Conservation (phyloP, 345 rosid species). For the Adansonia digitata region DNA sequence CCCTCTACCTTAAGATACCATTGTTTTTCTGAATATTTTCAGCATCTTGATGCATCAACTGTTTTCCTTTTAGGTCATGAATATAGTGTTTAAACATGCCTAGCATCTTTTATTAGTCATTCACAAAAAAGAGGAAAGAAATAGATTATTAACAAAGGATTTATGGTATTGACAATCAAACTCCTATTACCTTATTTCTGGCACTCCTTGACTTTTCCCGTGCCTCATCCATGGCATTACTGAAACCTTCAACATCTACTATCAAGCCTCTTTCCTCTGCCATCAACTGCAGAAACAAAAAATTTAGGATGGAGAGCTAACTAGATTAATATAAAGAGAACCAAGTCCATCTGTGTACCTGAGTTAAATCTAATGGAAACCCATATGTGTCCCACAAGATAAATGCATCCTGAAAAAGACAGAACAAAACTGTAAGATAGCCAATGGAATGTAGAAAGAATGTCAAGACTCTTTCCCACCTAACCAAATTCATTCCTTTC, state of each 20-base stretch:
- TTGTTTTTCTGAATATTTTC: background rate
- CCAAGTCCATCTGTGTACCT: conserved; percentile 39
- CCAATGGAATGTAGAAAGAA: background rate
- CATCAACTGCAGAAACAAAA: conserved; percentile 57
- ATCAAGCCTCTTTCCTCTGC: conserved; percentile 73
- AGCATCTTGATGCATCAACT: background rate
- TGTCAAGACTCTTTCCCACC: background rate
- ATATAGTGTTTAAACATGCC: background rate
- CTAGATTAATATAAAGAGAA: conserved; percentile 1
- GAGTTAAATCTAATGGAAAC: conserved; percentile 92
- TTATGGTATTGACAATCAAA: background rate
- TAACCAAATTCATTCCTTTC: background rate
- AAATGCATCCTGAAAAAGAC: conserved; percentile 79
- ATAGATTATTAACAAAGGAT: background rate
- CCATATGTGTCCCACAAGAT: conserved; percentile 96
- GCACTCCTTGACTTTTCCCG: conserved; percentile 92
- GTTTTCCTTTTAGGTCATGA: background rate
- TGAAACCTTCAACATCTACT: conserved; percentile 83
- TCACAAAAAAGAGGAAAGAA: background rate
- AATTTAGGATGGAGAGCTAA: conserved; percentile 13
- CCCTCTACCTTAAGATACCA: background rate
- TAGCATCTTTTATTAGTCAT: background rate
- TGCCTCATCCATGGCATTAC: conserved; percentile 82
- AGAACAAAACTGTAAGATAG: background rate
- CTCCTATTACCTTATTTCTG: conserved; percentile 59